phyloP scores from a whole-genome alignment of 352 stramenopile genomes.

The Globisporangium iwayamae region DNA sequence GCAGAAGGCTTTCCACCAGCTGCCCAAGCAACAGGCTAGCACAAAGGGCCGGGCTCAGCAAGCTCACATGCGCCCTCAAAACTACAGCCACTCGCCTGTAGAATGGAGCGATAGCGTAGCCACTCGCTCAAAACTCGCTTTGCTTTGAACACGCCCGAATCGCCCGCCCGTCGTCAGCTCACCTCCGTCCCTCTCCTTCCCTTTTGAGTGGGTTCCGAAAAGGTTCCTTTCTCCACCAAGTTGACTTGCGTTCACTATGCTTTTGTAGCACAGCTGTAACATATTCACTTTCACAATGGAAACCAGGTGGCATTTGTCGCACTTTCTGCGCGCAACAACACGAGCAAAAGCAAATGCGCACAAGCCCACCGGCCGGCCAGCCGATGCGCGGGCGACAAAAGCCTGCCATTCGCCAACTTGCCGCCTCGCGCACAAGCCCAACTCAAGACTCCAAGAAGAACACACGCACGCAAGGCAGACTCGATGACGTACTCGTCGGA shows the following conservation, averaged over 20 bases:
- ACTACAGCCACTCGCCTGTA: too few relatives aligned
- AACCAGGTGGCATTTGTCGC: slow-evolving; percentile 1
- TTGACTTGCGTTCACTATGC: slow-evolving; percentile 7
- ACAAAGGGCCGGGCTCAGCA: too few relatives aligned
- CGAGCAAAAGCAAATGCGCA: slow-evolving; percentile 2
- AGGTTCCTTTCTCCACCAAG: background rate
- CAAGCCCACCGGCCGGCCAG: too few relatives aligned
- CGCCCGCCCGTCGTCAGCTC: background rate
- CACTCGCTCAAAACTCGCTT: background rate
- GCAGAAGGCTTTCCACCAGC: too few relatives aligned
- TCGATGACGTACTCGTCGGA: slow-evolving; percentile 28
- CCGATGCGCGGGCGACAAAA: too few relatives aligned
- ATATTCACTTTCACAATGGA: slow-evolving; percentile 5
- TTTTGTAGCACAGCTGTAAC: background rate
- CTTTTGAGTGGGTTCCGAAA: slow-evolving; percentile 2
- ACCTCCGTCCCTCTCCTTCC: background rate
- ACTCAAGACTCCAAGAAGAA: background rate
- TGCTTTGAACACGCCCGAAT: background rate
- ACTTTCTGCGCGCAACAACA: slow-evolving; percentile 1
- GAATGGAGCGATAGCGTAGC: too few relatives aligned
- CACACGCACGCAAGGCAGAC: background rate
- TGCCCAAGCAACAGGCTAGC: too few relatives aligned
- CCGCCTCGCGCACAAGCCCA: slow-evolving; percentile 17
- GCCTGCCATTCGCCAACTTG: slow-evolving; percentile 25
- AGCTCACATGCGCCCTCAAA: too few relatives aligned